These are phyloP conservation scores for Zopfia rhizophila DNA, from an alignment of 2,329 filamentous ascomycete species.

Conservation along the genomic window DNA sequence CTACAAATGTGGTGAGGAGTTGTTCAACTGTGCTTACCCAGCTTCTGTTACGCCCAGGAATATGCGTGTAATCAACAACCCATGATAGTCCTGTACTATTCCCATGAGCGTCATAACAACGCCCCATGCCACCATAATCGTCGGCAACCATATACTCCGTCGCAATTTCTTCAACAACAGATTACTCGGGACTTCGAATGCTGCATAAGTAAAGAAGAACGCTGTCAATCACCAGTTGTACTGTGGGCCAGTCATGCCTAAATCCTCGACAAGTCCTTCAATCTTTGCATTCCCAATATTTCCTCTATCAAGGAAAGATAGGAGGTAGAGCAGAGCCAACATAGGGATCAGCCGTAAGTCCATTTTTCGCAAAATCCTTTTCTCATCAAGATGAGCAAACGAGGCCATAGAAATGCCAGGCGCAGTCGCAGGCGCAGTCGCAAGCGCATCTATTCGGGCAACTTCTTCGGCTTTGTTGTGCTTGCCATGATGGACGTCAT, in stretches of 20 bases:
- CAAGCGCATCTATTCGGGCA: conserved; percentile 36
- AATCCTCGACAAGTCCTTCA: conserved; percentile 41
- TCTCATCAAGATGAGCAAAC: conserved; percentile 53
- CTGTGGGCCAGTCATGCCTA: conserved; percentile 61
- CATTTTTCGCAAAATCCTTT: conserved; percentile 54
- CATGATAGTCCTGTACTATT: conserved; percentile 57
- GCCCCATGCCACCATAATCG: conserved; percentile 64
- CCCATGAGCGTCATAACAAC: conserved; percentile 63
- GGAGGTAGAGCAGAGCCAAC: conserved; percentile 51
- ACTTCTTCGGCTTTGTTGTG: conserved; percentile 30
- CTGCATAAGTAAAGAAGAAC: conserved; percentile 67
- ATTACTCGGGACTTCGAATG: conserved; percentile 66
- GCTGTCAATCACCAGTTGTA: conserved; percentile 73
- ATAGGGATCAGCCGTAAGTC: conserved; percentile 52
- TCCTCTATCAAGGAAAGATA: conserved; percentile 48
- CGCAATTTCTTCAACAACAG: conserved; percentile 69
- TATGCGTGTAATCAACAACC: conserved; percentile 57
- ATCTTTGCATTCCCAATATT: conserved; percentile 58
- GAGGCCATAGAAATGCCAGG: conserved; percentile 37
- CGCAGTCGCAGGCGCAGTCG: conserved; percentile 34
- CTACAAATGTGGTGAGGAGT: not conserved
- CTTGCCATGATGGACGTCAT: conserved; percentile 14
- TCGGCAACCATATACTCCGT: conserved; percentile 53
- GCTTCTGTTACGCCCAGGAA: conserved; percentile 56
- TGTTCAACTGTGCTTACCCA: conserved; percentile 34